Base-by-base conservation (phyloP, 176 grass and related monocot genomes). In the Aegilops tauschii region DNA sequence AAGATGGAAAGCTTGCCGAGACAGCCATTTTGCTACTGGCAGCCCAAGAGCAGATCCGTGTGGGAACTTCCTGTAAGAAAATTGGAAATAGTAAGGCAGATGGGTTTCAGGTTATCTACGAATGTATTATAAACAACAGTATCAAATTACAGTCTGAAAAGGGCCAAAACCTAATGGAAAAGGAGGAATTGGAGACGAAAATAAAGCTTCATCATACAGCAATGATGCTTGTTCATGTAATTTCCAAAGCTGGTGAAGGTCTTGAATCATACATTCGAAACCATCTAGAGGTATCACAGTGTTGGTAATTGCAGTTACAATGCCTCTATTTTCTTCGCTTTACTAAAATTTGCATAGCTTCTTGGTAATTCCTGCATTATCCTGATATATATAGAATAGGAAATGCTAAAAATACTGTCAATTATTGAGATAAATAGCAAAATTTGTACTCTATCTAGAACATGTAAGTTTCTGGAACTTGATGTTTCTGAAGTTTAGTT, bases 221-320 rank as follows among this genome's bases (percentile, higher is more conserved):
- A 72, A n/a, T 39, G 20, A n/a, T 39, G 20, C 36, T 42, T 72
- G 69, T 72, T 12, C 69, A 20, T 80, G 52, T 16, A 70, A 30
- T 86, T 71, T 45, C 52, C 10, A 4, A 80, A 25, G 84, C 84
- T 72, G 84, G 84, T 80, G 66, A 80, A 63, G 35, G 35, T 73
- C 85, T 80, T 80, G 77, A 86, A 49, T 69, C 36, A 63, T 86
- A 63, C 69, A 73, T 86, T 27, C 85, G 10, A 4, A 23, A 54
- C 23, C 65, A 80, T 86, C 50, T 36, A 61, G 65, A 79, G 84
- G 74, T 86, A 78, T 4, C 31, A 69, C 3, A 4, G 3, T 20
- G 6, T 35, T 40, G 4, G 9, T 71, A 10, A 4, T 39, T 68
- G 30, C 13, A 2, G 31, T 69, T 36, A 69, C 20, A 72, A 6